Evolutionary conservation across 306 rosid species (phyloP), one percentile per base, ranked within the genome.

Genomic region (Mucuna pruriens): DNA sequence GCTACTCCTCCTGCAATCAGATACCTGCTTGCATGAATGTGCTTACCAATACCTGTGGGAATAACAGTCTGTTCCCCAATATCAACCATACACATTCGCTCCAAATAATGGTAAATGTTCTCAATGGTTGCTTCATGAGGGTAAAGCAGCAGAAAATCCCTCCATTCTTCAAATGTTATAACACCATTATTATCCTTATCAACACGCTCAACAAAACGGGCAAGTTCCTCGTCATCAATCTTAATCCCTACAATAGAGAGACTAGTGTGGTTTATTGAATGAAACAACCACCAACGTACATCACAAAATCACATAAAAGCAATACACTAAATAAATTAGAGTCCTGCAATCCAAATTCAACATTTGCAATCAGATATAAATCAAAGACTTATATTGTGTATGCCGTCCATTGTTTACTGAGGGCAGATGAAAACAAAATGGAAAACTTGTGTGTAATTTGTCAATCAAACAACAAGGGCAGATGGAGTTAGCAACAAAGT

Each of bases 51-150:
- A 73, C 98, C 97, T 42, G 92, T 92, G 0, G 97, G 97, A 81
- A 95, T 92, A 31, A 92, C 94, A 61, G 95, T 86, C 45, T 92
- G 98, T 29, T 95, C 97, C 61, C 98, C 98, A 77, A 92, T 95
- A 85, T 95, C 97, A 15, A 95, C 97, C 72, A 92, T 89, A 87
- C 97, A 95, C 62, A 95, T 88, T 84, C 97, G 87, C 88, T 95
- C 98, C 91, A 90, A 89, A 81, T 95, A 92, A 62, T 95, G 97
- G 89, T 95, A 95, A 83, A 95, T 95, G 86, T 95, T 95, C 89
- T 91, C 98, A 42, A 95, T 92, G 52, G 98, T 95, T 63, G 97
- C 98, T 77, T 95, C 97, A 40, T 92, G 99, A 44, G 99, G 99
- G 79, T 91, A 95, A 71, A 95, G 93, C 63, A 95, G 85, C 70